Evolutionary conservation across 208 protist species (phyloP).

Genomic region (Acanthamoeba culbertsoni): DNA sequence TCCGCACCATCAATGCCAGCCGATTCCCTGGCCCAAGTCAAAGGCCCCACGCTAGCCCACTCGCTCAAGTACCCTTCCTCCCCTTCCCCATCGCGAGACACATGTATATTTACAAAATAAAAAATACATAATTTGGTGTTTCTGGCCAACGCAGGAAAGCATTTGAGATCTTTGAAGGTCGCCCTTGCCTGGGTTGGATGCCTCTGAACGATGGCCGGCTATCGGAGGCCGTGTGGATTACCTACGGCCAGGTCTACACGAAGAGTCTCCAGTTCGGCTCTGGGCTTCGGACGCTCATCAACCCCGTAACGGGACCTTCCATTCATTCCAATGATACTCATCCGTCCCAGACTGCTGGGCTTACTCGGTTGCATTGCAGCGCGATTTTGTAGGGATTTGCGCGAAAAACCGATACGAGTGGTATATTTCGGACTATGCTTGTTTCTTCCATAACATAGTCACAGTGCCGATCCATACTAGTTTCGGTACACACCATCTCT

Average conservation of each 20-base stretch:
- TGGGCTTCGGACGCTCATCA: background rate
- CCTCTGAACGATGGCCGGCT: background rate
- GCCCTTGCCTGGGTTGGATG: background rate
- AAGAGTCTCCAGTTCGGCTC: conserved; percentile 9
- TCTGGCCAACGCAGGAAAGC: background rate
- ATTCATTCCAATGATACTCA: background rate
- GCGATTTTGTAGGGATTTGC: background rate
- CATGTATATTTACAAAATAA: background rate
- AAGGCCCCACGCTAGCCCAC: background rate
- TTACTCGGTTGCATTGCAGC: background rate
- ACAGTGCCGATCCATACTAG: conserved; percentile 11
- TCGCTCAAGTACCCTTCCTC: background rate
- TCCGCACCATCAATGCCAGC: background rate
- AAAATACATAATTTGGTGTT: background rate
- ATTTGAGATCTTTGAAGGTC: background rate
- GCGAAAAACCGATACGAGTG: background rate
- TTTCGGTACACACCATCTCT: background rate
- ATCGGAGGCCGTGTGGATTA: background rate
- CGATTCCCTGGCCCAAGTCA: background rate
- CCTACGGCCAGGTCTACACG: background rate
- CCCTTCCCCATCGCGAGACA: background rate
- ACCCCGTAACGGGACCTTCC: background rate
- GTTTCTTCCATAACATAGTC: conserved; percentile 15
- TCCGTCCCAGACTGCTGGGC: background rate
- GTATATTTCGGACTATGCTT: conserved; percentile 42